Percentiles rank a stretch among this genome's conserved stretches.
Evolutionary conservation across 768 basidiomycete genomes (phyloP).

Genomic region (Suillus placidus): DNA sequence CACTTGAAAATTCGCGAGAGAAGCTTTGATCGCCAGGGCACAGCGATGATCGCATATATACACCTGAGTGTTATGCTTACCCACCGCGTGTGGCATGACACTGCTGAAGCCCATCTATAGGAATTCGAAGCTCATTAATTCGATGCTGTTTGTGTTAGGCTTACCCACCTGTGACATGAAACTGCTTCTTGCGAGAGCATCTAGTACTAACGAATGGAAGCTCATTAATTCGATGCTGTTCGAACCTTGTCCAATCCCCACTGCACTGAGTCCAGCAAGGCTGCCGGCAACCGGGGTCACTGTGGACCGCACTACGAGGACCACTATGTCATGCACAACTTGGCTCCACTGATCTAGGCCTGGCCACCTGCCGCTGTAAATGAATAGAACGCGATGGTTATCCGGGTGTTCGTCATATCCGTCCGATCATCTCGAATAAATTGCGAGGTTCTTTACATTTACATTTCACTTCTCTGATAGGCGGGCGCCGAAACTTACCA

Average conservation of each 20-base stretch:
- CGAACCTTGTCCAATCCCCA: background rate
- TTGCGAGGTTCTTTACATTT: conserved; percentile 12
- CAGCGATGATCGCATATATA: background rate
- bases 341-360: background rate
- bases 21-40: conserved; percentile 5
- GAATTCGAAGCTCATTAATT: no score
- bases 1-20: background rate
- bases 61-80: background rate
- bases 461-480: background rate
- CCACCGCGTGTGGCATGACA: background rate
- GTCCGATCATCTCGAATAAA: conserved; percentile 15
- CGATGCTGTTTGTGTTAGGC: background rate
- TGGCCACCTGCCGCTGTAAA: background rate
- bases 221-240: conserved; percentile 10
- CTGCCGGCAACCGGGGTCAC: background rate
- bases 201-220: background rate
- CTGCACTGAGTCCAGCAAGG: background rate
- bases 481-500: conserved; percentile 19
- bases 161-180: background rate
- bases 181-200: background rate
- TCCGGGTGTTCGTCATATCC: conserved; percentile 5
- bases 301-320: background rate
- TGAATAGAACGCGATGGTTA: background rate
- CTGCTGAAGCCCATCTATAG: background rate
- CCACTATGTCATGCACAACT: background rate